These are phyloP conservation scores for Plasmodium knowlesi DNA, from an alignment of 169 alveolate genomes.

Conservation along the genomic window DNA sequence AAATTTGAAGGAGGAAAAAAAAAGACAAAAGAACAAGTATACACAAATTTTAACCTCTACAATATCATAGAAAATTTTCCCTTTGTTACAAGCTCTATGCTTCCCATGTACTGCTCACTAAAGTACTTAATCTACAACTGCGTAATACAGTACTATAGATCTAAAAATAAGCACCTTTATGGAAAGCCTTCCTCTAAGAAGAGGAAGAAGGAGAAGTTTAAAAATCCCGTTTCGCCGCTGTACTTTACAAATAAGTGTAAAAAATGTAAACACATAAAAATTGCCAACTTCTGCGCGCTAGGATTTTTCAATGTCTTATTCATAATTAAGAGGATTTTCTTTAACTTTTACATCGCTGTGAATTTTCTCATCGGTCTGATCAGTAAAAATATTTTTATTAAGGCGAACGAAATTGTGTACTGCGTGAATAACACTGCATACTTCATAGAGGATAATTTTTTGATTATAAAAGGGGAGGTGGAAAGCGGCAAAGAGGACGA, in stretches of 20 bases:
- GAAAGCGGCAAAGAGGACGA: neutral
- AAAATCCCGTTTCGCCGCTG: slow-evolving; percentile 34
- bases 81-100: slow-evolving; percentile 26
- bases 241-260: slow-evolving; percentile 61
- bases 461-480: neutral
- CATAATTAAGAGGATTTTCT: slow-evolving; percentile 63
- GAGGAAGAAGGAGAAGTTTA: slow-evolving; percentile 18
- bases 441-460: slow-evolving; percentile 5
- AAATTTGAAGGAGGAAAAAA: neutral
- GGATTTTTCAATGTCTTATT: slow-evolving; percentile 53
- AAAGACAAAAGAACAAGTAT: neutral
- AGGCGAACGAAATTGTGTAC: slow-evolving; percentile 29
- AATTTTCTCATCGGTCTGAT: slow-evolving; percentile 35
- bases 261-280: slow-evolving; percentile 65
- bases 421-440: neutral
- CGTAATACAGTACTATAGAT: slow-evolving; percentile 35
- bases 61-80: slow-evolving; percentile 66
- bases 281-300: slow-evolving; percentile 10
- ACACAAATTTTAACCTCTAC: slow-evolving; percentile 38
- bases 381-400: slow-evolving; percentile 50
- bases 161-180: slow-evolving; percentile 52
- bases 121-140: slow-evolving; percentile 61
- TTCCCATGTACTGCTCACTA: slow-evolving; percentile 62
- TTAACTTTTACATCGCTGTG: slow-evolving; percentile 30
- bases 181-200: neutral